Percentiles rank a stretch among this genome's conserved stretches.
These are phyloP conservation scores for Crithidia fasciculata DNA, from an alignment of 208 protist species.

Conservation along the genomic window DNA sequence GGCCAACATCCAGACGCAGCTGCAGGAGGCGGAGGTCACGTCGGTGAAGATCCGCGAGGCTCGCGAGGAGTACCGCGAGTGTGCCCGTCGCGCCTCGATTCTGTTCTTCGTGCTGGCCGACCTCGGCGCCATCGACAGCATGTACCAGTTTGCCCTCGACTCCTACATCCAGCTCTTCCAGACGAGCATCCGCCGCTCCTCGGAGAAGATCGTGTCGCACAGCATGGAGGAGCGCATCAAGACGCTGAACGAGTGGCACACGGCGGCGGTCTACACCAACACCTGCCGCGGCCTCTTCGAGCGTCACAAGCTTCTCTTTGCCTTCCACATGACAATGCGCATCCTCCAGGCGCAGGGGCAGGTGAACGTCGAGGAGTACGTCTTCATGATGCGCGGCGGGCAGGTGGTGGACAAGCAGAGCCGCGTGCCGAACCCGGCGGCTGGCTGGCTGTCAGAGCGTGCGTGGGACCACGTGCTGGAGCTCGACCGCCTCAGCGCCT, in stretches of 20 bases:
- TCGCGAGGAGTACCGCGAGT: constrained; percentile 97
- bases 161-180: constrained; percentile 98
- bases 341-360: constrained; percentile 92
- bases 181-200: constrained; percentile 94
- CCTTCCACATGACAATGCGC: constrained; percentile 98
- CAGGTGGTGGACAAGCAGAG: constrained; percentile 95
- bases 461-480: constrained; percentile 98
- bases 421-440: constrained; percentile 94
- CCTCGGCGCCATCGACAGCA: constrained; percentile 96
- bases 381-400: constrained; percentile 97
- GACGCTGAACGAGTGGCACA: constrained; percentile 97
- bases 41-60: constrained; percentile 96
- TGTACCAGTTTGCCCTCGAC: constrained; percentile 99
- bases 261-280: constrained; percentile 97
- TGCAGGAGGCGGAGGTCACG: constrained; percentile 94
- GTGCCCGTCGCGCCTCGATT: constrained; percentile 94
- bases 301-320: constrained; percentile 98
- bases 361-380: constrained; percentile 97
- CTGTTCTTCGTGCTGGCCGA: constrained; percentile 98
- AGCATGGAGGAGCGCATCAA: constrained; percentile 93
- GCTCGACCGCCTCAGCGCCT: constrained; percentile 96
- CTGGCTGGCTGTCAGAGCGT: constrained; percentile 95
- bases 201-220: constrained; percentile 89
- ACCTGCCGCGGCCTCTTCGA: constrained; percentile 99
- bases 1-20: constrained; percentile 93